Conservation (phyloP, 768 basidiomycete genomes). For the Glaciozyma martinii region DNA sequence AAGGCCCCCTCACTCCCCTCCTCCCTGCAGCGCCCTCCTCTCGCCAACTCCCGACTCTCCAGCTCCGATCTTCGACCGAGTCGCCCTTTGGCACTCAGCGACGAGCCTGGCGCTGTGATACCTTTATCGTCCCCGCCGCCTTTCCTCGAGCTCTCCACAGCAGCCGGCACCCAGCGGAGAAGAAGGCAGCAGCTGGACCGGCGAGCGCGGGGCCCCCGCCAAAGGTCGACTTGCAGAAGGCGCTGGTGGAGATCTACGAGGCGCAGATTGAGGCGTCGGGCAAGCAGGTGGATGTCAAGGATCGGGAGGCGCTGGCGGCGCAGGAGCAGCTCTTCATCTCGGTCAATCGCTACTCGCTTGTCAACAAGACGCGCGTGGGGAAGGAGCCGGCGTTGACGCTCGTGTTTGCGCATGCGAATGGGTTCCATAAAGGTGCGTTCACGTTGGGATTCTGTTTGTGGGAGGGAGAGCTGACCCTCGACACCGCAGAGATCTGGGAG, state of each 20-base stretch:
- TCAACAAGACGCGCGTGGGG: not conserved
- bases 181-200: not conserved
- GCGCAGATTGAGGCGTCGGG: not conserved
- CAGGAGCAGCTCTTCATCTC: slow-evolving; percentile 5
- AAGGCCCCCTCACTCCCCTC: not conserved
- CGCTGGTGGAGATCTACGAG: not conserved
- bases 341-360: slow-evolving; percentile 4
- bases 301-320: not conserved
- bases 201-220: not conserved
- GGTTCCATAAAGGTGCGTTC: slow-evolving; percentile 1
- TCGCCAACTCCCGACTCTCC: slow-evolving; percentile 1
- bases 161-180: not conserved
- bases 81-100: not conserved
- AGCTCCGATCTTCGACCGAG: not conserved
- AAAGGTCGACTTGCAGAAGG: not conserved
- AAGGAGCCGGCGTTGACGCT: not conserved
- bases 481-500: slow-evolving; percentile 6
- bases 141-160: slow-evolving; percentile 3
- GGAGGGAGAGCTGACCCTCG: not conserved
- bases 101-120: slow-evolving; percentile 3
- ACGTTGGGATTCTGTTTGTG: too few relatives aligned
- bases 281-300: not conserved
- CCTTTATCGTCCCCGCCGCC: slow-evolving; percentile 4
- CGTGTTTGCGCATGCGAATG: slow-evolving; percentile 7
- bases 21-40: not conserved